These are phyloP conservation scores for Cyclotella choctawhatcheeana DNA, from an alignment of 108 stramenopile genomes.

Conservation along the genomic window DNA sequence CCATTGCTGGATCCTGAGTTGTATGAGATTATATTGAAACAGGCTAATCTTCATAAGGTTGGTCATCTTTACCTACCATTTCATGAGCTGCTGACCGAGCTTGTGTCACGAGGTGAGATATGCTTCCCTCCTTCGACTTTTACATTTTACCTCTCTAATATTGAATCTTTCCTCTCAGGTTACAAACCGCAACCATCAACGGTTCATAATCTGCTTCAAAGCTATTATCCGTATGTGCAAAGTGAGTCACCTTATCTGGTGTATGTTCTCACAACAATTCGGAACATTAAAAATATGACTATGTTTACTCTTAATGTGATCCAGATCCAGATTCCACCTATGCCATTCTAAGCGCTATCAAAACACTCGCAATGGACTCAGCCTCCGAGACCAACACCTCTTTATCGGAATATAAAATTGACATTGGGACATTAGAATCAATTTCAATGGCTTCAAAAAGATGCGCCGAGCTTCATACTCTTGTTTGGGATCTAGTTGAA, in stretches of 20 bases:
- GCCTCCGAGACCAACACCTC: background rate
- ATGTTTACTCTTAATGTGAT: background rate
- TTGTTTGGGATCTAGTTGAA: constrained; percentile 73
- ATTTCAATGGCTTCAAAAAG: constrained; percentile 60
- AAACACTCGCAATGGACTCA: constrained; percentile 21
- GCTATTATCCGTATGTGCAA: constrained; percentile 44
- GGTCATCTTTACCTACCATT: constrained; percentile 22
- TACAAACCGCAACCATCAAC: constrained; percentile 32
- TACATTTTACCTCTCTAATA: background rate
- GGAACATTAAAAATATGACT: background rate
- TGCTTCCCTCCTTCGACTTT: background rate
- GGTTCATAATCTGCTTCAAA: constrained; percentile 26
- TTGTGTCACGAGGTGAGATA: constrained; percentile 27
- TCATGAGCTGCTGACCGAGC: constrained; percentile 35
- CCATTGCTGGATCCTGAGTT: constrained; percentile 38
- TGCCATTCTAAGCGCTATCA: constrained; percentile 26
- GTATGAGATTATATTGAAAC: constrained; percentile 26
- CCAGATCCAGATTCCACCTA: background rate
- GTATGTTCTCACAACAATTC: background rate
- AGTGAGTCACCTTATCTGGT: too few species aligned
- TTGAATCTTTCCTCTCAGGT: constrained; percentile 10
- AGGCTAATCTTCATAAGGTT: background rate
- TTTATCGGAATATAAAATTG: constrained; percentile 24
- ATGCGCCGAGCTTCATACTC: constrained; percentile 51
- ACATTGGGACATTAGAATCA: constrained; percentile 62